Base-by-base conservation (phyloP, 176 grass and related monocot genomes). In the Avena eriantha region DNA sequence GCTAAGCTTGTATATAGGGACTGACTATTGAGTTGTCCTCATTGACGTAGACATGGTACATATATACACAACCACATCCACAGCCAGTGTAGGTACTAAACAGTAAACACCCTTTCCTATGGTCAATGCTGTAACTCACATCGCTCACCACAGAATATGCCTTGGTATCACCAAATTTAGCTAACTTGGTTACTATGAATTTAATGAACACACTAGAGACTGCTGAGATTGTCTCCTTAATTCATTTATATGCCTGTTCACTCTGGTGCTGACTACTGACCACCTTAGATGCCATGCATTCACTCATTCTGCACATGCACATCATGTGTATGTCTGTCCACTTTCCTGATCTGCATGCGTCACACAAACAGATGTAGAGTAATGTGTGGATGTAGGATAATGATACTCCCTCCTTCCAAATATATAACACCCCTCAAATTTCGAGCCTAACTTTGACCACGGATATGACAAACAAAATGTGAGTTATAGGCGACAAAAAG, bases 51-150 rank as follows among this genome's bases (percentile, higher is more conserved):
- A 49, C 29, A 66, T 69, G 34, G 8, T 69, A 41, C 67, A 21
- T 43, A 41, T 36, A 47, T 86, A 48, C 17, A 48, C 76, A 80
- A 48, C 7, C 63, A 57, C 50, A 48, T 79, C 50, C 53, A 58
- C 68, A 70, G 47, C 33, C 34, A 56, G 14, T 9, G 23, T 33
- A 31, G 53, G 16, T 53, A 34, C 35, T 58, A 54, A 47, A 66
- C 43, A 81, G 16, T 48, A 74, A 60, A 24, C 55, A 45, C 34
- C 19, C 35, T 60, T 43, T 53, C 67, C 18, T 72, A 41, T 59
- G 33, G 4, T 13, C 10, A 86, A 70, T 86, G 36, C 19, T 86
- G 76, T 46, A 59, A 80, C 35, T 24, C 65, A 19, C 18, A 80
- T 33, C 66, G 50, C 36, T 71, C 39, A 71, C 22, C 10, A 15